Evolutionary conservation across 176 grass and related monocot species (phyloP).

Genomic region (Coix lacrymajobi): DNA sequence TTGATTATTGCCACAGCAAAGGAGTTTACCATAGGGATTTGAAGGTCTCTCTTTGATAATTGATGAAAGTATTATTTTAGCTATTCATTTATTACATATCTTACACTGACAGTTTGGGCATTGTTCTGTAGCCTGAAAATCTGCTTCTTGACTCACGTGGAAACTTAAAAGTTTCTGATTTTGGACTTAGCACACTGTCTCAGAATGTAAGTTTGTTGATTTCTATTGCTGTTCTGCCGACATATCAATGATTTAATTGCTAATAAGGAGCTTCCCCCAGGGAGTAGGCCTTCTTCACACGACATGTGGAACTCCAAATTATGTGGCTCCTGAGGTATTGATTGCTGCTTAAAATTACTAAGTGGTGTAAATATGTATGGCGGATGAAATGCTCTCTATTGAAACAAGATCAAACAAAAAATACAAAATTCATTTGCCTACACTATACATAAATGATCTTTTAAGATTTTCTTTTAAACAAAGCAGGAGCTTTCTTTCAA

Average conservation of each 20-base stretch:
- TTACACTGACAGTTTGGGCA: neutral
- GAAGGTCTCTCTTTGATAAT: slow-evolving; percentile 53
- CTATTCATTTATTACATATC: neutral
- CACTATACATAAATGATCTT: neutral
- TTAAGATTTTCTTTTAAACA: neutral
- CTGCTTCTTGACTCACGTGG: slow-evolving; percentile 77
- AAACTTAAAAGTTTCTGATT: slow-evolving; percentile 95
- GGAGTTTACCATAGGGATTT: slow-evolving; percentile 95
- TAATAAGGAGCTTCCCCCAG: slow-evolving; percentile 36
- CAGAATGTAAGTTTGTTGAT: slow-evolving; percentile 54
- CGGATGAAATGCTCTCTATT: neutral
- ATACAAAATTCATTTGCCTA: neutral
- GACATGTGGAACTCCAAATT: slow-evolving; percentile 92
- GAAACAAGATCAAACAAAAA: neutral
- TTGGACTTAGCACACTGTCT: slow-evolving; percentile 81
- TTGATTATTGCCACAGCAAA: slow-evolving; percentile 90
- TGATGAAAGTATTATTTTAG: neutral
- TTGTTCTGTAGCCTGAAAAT: slow-evolving; percentile 82
- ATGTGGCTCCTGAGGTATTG: slow-evolving; percentile 94
- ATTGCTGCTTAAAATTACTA: neutral
- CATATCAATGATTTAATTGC: slow-evolving; percentile 21
- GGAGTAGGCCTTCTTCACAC: slow-evolving; percentile 80
- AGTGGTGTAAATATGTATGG: neutral
- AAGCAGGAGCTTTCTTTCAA: neutral
- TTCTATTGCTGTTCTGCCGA: slow-evolving; percentile 10